Evolutionary conservation across 768 basidiomycete genomes (phyloP).

Genomic region (Thelephora ganbajun): DNA sequence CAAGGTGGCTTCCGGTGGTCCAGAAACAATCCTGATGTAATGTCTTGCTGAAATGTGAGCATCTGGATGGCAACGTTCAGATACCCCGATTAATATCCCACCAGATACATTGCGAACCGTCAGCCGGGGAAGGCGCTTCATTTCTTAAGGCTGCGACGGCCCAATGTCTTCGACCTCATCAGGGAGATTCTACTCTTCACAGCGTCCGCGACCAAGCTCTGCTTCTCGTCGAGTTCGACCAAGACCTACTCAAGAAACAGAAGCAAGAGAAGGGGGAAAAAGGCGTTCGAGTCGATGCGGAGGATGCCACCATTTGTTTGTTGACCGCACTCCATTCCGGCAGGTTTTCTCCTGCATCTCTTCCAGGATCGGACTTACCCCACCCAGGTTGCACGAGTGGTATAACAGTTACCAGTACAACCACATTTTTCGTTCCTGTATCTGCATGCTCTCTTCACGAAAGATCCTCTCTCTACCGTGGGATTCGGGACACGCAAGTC

Average conservation of each 20-base stretch:
- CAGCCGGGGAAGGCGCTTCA: conserved; percentile 93
- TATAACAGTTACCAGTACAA: conserved; percentile 66
- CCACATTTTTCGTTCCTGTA: conserved; percentile 86
- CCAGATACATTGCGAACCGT: conserved; percentile 70
- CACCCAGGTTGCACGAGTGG: conserved; percentile 71
- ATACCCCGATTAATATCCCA: background rate
- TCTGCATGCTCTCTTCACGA: conserved; percentile 78
- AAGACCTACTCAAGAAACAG: conserved; percentile 60
- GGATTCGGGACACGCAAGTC: conserved; percentile 84
- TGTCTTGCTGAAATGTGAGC: conserved; percentile 81
- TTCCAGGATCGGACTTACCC: background rate
- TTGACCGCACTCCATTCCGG: conserved; percentile 97
- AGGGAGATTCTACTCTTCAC: conserved; percentile 89
- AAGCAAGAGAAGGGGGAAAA: conserved; percentile 14
- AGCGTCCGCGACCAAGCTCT: conserved; percentile 87
- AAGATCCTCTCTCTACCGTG: conserved; percentile 67
- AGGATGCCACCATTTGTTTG: conserved; percentile 38
- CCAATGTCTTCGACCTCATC: conserved; percentile 91
- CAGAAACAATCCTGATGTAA: conserved; percentile 70
- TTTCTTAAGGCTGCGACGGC: conserved; percentile 70
- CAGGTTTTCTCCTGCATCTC: conserved; percentile 23
- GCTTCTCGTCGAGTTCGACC: conserved; percentile 87
- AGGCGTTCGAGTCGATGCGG: conserved; percentile 24
- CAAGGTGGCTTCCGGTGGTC: conserved; percentile 24
- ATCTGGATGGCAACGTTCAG: background rate